Conservation (phyloP, 208 protist species). For the Porcisia hertigi region DNA sequence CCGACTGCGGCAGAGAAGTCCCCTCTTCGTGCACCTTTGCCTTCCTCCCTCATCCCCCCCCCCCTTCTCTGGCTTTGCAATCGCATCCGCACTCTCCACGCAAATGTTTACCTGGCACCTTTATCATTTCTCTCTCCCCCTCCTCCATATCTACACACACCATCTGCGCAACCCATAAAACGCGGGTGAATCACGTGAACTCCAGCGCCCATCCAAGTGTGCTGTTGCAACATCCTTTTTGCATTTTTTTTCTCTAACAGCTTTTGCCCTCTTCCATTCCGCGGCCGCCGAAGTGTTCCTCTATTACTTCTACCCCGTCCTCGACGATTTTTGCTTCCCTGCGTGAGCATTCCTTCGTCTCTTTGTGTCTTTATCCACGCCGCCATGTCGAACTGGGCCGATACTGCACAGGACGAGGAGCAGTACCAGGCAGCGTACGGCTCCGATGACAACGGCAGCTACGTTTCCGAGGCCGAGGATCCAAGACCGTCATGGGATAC, state of each 20-base stretch:
- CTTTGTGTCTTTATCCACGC: background rate
- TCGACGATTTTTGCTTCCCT: background rate
- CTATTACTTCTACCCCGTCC: background rate
- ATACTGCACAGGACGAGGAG: conserved; percentile 60
- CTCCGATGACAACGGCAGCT: conserved; percentile 32
- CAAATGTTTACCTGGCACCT: background rate
- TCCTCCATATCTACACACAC: conserved; percentile 1
- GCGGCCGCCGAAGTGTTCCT: conserved; percentile 5
- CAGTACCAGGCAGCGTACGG: conserved; percentile 31
- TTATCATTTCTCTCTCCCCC: background rate
- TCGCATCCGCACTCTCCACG: background rate
- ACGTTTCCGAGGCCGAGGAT: conserved; percentile 35
- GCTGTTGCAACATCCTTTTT: background rate
- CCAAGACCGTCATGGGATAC: conserved; percentile 61
- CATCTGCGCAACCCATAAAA: conserved; percentile 4
- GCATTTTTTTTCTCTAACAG: conserved; percentile 4
- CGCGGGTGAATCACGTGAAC: background rate
- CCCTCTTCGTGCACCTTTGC: background rate
- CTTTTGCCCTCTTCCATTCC: background rate
- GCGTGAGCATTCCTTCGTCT: background rate
- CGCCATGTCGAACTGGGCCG: conserved; percentile 54
- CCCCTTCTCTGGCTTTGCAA: background rate
- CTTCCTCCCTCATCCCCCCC: background rate
- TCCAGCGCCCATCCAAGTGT: background rate
- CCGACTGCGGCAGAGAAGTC: background rate